phyloP scores from a whole-genome alignment of 768 basidiomycete species.

The Xerocomus brunneocitrinus region DNA sequence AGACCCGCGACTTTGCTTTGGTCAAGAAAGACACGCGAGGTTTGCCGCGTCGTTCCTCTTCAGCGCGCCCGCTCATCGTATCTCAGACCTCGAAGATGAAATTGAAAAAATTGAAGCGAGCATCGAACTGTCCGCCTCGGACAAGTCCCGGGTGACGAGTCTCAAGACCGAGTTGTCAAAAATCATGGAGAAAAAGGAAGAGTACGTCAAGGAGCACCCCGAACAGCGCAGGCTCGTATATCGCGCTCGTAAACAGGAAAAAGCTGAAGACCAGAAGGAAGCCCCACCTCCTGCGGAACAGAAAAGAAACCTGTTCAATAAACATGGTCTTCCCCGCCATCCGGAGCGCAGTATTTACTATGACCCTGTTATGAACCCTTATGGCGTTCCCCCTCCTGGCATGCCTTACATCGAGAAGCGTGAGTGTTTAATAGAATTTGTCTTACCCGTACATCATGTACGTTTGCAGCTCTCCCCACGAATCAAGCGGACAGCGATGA shows the following conservation, averaged over 20 bases:
- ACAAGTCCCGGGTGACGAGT: constrained; percentile 62
- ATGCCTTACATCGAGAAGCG: constrained; percentile 93
- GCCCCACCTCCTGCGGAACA: constrained; percentile 35
- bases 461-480: constrained; percentile 47
- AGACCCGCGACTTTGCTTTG: constrained; percentile 81
- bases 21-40: constrained; percentile 94
- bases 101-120: constrained; percentile 61
- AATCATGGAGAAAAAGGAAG: constrained; percentile 83
- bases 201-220: constrained; percentile 89
- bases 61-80: constrained; percentile 3
- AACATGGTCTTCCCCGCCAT: constrained; percentile 80
- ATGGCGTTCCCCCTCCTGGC: constrained; percentile 89
- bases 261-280: constrained; percentile 38
- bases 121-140: constrained; percentile 40
- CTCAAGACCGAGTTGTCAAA: constrained; percentile 76
- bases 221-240: constrained; percentile 87
- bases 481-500: constrained; percentile 64
- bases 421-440: constrained; percentile 37
- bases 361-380: constrained; percentile 90
- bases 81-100: constrained; percentile 74
- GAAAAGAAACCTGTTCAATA: constrained; percentile 71
- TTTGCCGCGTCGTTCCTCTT: constrained; percentile 24
- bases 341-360: constrained; percentile 94
- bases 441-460: background rate
- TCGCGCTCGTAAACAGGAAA: constrained; percentile 45